A percentile compares a stretch with the other conserved stretches of the same genome.
These are phyloP conservation scores for Alternaria novae-zelandiae DNA, from an alignment of 2,329 filamentous ascomycete species.

Conservation along the genomic window DNA sequence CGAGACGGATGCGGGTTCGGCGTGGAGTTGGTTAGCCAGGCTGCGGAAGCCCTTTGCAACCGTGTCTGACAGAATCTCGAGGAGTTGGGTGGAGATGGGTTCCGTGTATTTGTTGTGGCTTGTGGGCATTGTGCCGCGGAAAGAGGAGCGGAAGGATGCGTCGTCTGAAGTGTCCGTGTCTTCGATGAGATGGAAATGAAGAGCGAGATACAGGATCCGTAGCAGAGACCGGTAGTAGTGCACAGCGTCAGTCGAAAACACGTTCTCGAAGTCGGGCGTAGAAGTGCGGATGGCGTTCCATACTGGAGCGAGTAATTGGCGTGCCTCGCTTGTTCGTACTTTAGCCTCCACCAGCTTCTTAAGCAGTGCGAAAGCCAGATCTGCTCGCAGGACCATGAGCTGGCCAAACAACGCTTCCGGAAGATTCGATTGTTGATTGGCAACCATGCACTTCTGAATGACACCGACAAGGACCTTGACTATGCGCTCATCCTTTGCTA, in stretches of 20 bases:
- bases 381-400: slow-evolving; percentile 76
- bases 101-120: slow-evolving; percentile 52
- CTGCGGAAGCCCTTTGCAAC: slow-evolving; percentile 83
- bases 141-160: slow-evolving; percentile 41
- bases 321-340: slow-evolving; percentile 58
- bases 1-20: slow-evolving; percentile 67
- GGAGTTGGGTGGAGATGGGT: slow-evolving; percentile 54
- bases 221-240: slow-evolving; percentile 84
- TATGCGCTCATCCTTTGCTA: slow-evolving; percentile 61
- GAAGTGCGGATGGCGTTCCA: slow-evolving; percentile 67
- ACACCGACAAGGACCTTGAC: slow-evolving; percentile 76
- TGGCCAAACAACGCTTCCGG: slow-evolving; percentile 83
- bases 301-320: slow-evolving; percentile 61
- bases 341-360: slow-evolving; percentile 73
- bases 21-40: slow-evolving; percentile 81
- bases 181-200: slow-evolving; percentile 66
- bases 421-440: slow-evolving; percentile 75
- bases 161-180: slow-evolving; percentile 42
- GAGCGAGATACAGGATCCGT: slow-evolving; percentile 81
- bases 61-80: slow-evolving; percentile 80
- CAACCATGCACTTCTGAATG: slow-evolving; percentile 75
- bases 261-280: slow-evolving; percentile 65
- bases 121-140: slow-evolving; percentile 40
- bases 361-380: slow-evolving; percentile 80
- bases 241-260: slow-evolving; percentile 62